Evolutionary conservation across 768 basidiomycete species (phyloP).

Genomic region (Suillus placidus): DNA sequence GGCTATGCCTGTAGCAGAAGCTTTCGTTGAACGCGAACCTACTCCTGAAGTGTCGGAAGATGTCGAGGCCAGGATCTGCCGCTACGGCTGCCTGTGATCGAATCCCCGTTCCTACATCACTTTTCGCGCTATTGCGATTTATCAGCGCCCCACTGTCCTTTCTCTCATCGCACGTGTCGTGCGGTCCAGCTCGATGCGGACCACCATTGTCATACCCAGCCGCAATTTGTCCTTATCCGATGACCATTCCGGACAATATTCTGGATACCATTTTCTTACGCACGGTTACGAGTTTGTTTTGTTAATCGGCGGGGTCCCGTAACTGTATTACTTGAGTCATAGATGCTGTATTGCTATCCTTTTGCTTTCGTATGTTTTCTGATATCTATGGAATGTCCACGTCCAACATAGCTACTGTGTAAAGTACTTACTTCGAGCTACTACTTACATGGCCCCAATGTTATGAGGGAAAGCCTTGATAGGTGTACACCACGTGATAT

Average conservation of each 20-base stretch:
- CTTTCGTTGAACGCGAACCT: constrained; percentile 15
- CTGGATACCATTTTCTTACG: constrained; percentile 10
- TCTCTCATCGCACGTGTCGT: not conserved
- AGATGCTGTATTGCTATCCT: constrained; percentile 31
- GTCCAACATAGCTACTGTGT: too few species aligned
- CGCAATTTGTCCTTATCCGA: constrained; percentile 1
- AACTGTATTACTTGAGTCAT: constrained; percentile 23
- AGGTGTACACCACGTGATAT: not conserved
- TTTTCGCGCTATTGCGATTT: not conserved
- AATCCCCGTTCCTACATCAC: not conserved
- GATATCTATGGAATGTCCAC: not conserved
- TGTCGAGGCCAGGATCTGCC: constrained; percentile 19
- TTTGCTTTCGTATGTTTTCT: constrained; percentile 3
- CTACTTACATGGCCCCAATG: not conserved
- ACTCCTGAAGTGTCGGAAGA: constrained; percentile 18
- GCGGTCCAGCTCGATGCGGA: constrained; percentile 1
- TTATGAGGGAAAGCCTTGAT: not conserved
- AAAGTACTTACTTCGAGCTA: not conserved
- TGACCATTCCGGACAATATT: constrained; percentile 11
- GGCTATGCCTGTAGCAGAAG: constrained; percentile 17
- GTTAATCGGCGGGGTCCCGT: not conserved
- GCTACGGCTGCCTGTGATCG: constrained; percentile 18
- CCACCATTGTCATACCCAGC: not conserved
- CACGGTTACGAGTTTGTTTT: constrained; percentile 1
- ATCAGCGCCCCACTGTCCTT: not conserved